A percentile compares a stretch with the other conserved stretches of the same genome.
Evolutionary conservation across 176 grass and related monocot species (phyloP).

Genomic region (Ananas comosus): DNA sequence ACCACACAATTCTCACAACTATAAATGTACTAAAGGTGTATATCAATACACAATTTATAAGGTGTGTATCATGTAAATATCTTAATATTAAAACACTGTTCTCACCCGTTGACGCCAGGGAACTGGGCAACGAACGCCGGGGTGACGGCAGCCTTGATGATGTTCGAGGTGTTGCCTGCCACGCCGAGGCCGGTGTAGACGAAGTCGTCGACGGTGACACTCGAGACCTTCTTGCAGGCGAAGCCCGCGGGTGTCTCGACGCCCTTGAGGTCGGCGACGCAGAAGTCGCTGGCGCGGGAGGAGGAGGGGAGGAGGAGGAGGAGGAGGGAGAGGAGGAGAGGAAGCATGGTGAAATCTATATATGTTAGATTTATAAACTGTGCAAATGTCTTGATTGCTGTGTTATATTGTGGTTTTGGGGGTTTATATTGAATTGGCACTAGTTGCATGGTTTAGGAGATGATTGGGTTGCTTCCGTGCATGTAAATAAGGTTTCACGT

Average conservation of each 20-base stretch:
- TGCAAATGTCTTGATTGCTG: not conserved
- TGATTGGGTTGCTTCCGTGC: not conserved
- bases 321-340: constrained; percentile 32
- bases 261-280: constrained; percentile 48
- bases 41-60: too few species aligned
- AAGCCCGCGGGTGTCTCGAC: constrained; percentile 52
- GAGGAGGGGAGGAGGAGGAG: constrained; percentile 17
- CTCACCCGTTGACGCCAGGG: constrained; percentile 50
- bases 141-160: constrained; percentile 50
- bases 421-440: not conserved
- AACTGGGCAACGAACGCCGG: constrained; percentile 67
- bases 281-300: constrained; percentile 56
- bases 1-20: too few species aligned
- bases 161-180: constrained; percentile 32
- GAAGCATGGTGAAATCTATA: constrained; percentile 8
- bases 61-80: too few species aligned
- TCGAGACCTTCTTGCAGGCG: constrained; percentile 34
- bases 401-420: not conserved
- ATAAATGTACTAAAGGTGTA: too few species aligned
- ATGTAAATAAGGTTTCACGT: not conserved
- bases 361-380: not conserved
- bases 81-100: too few species aligned
- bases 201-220: constrained; percentile 42
- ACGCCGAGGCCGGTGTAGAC: constrained; percentile 36
- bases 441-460: not conserved